These are phyloP conservation scores for Penstemon eatonii DNA, from an alignment of 257 asterid genomes.

Conservation along the genomic window DNA sequence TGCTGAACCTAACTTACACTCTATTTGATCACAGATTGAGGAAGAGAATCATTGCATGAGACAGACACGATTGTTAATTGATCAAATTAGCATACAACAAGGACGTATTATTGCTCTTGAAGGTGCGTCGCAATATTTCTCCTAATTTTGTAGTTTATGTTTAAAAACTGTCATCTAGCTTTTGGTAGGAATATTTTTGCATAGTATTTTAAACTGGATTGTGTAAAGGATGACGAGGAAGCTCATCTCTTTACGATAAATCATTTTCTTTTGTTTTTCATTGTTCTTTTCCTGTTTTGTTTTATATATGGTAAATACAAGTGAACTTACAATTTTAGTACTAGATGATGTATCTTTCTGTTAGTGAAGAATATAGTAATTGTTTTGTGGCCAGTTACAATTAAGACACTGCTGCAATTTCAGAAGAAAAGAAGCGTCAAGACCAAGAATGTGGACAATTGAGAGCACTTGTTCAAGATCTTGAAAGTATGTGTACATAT, in stretches of 20 bases:
- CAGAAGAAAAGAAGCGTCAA: conserved; percentile 76
- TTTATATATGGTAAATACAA: conserved; percentile 2
- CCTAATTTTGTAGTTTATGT: too few species aligned
- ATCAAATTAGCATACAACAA: conserved; percentile 86
- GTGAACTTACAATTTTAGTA: neutral
- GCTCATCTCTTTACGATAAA: too few species aligned
- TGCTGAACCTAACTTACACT: neutral
- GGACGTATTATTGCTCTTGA: conserved; percentile 72
- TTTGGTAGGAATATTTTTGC: too few species aligned
- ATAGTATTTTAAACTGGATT: too few species aligned
- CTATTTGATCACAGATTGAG: conserved; percentile 61
- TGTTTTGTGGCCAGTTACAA: conserved; percentile 22
- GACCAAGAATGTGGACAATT: conserved; percentile 73
- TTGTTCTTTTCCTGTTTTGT: too few species aligned
- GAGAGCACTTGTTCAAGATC: conserved; percentile 85
- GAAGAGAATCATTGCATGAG: conserved; percentile 87
- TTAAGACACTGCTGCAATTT: conserved; percentile 35
- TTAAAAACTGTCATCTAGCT: too few species aligned
- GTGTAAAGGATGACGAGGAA: too few species aligned
- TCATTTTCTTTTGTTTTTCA: too few species aligned
- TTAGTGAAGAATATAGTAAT: neutral
- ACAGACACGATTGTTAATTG: conserved; percentile 74
- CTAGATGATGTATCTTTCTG: conserved; percentile 21
- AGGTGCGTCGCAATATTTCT: conserved; percentile 45
- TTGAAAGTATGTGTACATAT: conserved; percentile 59